Conservation (phyloP, 2,329 filamentous ascomycete species). For the Aureobasidium subglaciale region DNA sequence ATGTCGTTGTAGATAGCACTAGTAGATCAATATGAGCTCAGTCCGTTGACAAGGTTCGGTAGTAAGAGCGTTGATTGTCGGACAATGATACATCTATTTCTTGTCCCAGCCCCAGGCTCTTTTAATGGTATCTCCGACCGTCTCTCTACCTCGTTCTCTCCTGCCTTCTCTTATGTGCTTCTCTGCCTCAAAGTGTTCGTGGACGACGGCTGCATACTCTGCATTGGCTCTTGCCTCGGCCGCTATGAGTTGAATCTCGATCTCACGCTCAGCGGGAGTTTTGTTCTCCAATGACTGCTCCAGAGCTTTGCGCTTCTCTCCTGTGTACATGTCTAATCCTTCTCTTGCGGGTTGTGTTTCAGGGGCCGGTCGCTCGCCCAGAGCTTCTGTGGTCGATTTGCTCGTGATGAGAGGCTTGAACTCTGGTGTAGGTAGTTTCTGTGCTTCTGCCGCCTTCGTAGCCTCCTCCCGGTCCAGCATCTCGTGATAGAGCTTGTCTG, state of each 20-base stretch:
- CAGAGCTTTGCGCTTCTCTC: constrained; percentile 25
- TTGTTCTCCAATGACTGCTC: constrained; percentile 28
- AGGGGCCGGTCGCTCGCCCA: constrained; percentile 18
- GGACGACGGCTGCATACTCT: constrained; percentile 52
- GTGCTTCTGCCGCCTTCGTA: constrained; percentile 61
- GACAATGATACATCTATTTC: background rate
- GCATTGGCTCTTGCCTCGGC: constrained; percentile 56
- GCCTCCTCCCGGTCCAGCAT: constrained; percentile 75
- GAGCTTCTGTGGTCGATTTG: constrained; percentile 22
- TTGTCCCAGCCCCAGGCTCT: constrained; percentile 25
- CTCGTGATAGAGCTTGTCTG: constrained; percentile 80
- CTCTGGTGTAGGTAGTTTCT: constrained; percentile 45
- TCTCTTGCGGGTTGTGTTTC: background rate
- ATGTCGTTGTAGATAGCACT: no score
- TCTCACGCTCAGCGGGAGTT: constrained; percentile 45
- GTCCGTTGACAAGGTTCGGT: background rate
- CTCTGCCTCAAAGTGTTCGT: constrained; percentile 51
- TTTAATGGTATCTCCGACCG: constrained; percentile 36
- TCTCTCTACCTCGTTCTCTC: constrained; percentile 47
- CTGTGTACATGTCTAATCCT: constrained; percentile 18
- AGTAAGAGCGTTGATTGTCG: no score
- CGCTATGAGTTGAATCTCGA: constrained; percentile 58
- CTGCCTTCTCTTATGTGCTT: constrained; percentile 48
- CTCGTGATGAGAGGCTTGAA: constrained; percentile 50
- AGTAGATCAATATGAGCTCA: no score